Evolutionary conservation across 306 rosid genomes (phyloP), one percentile per base, ranked within the genome.

Genomic region (Vigna nakashimae): DNA sequence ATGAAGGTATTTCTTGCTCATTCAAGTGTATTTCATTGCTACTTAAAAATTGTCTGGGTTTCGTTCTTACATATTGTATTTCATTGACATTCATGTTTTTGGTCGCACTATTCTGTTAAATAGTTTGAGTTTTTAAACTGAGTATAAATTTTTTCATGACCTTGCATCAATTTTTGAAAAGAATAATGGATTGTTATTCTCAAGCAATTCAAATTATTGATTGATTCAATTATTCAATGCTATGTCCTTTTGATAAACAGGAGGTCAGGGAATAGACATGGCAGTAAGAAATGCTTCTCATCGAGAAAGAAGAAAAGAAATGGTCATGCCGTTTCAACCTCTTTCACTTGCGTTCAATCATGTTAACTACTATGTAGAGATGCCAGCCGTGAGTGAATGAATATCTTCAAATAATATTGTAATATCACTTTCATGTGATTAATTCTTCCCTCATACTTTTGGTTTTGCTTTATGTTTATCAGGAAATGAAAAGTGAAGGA

Each of bases 401-500:
- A 65, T 18, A 38, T 50, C 70, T 65, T 65, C 49, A n/a, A 1
- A 30, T 30, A 10, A 36, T n/a, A 36, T 64, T 64, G 26, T 63
- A 63, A 8, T 63, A 16, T 34, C 20, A 34, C 68, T 58, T 56
- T 63, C 24, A 11, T 30, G 11, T 17, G 16, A 38, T 65, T 9
- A 18, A 15, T 18, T 38, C 43, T 65, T 40, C 12, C 43, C 17
- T 43, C 36, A 43, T 42, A 38, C 42, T 65, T 28, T 20, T 58
- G 42, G 60, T 30, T 69, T 65, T 65, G 52, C 59, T 40, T 52
- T 59, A 51, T 67, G 17, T 6, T 36, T 32, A 69, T 69, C 52
- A 92, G 96, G 91, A 90, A 90, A 90, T 92, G 97, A 89, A 82
- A 87, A 82, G n/a, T 71, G 85, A 80, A n/a, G 94, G 92, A 69